Conservation (phyloP, 2,329 filamentous ascomycete species). For the Ramichloridium luteum region DNA sequence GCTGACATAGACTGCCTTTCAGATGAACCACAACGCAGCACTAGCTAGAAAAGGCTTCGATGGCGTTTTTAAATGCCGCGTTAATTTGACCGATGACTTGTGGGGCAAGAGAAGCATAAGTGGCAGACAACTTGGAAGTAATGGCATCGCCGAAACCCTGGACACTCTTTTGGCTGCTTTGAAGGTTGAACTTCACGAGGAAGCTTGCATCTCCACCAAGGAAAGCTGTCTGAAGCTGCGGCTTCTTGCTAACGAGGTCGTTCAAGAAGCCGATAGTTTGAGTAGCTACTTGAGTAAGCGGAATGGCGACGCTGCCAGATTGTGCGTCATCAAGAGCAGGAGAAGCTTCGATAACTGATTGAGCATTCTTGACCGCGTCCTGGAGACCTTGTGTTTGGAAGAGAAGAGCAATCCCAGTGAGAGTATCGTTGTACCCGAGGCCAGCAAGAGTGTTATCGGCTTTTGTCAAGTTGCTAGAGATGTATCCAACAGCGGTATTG, state of each 20-base stretch:
- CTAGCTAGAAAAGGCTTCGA: constrained; percentile 1
- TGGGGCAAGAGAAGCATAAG: constrained; percentile 4
- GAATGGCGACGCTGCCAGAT: constrained; percentile 3
- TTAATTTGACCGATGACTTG: constrained; percentile 6
- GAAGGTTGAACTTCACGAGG: constrained; percentile 5
- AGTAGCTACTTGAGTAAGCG: constrained; percentile 4
- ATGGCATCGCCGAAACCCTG: constrained; percentile 4
- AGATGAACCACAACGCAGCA: too few species aligned
- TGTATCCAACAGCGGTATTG: constrained; percentile 5
- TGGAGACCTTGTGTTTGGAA: constrained; percentile 3
- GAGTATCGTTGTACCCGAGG: constrained; percentile 2
- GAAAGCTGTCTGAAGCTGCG: constrained; percentile 4
- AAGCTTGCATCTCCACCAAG: constrained; percentile 2
- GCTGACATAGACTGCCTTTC: too few species aligned
- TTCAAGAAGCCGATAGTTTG: constrained; percentile 4
- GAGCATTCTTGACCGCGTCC: constrained; percentile 5
- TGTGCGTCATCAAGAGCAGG: constrained; percentile 4
- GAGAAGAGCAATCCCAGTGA: constrained; percentile 5
- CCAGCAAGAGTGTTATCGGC: constrained; percentile 6
- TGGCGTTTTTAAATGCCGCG: constrained; percentile 4
- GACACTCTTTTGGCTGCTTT: constrained; percentile 3
- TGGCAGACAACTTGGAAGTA: constrained; percentile 4
- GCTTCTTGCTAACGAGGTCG: constrained; percentile 5
- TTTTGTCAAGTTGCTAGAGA: constrained; percentile 6
- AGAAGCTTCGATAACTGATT: constrained; percentile 2